Evolutionary conservation across 257 asterid species (phyloP).

Genomic region (Scutellaria baicalensis): DNA sequence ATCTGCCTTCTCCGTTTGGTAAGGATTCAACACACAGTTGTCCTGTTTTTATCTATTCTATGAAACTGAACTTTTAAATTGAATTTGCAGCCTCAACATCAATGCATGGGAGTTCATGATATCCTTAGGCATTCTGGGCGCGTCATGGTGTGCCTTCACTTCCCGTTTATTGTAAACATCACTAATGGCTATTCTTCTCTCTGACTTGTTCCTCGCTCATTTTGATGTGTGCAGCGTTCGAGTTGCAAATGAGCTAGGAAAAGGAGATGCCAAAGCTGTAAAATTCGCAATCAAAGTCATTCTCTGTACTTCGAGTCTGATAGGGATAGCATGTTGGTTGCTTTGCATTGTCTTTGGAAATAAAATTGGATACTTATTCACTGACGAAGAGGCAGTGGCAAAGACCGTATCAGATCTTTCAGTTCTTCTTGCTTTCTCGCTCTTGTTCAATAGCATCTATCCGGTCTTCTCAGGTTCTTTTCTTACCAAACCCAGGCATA

Average conservation of each 20-base stretch:
- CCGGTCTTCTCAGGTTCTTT: slow-evolving; percentile 74
- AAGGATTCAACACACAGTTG: slow-evolving; percentile 1
- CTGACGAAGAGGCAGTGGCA: slow-evolving; percentile 49
- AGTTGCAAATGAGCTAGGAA: slow-evolving; percentile 87
- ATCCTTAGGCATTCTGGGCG: slow-evolving; percentile 75
- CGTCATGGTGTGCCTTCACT: slow-evolving; percentile 50
- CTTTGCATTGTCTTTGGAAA: slow-evolving; percentile 60
- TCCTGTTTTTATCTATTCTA: neutral
- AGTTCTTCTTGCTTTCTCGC: slow-evolving; percentile 61
- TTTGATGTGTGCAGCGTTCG: slow-evolving; percentile 49
- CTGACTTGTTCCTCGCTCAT: neutral
- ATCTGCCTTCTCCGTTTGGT: slow-evolving; percentile 90
- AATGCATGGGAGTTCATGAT: slow-evolving; percentile 85
- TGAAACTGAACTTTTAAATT: slow-evolving; percentile 1
- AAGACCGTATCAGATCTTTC: slow-evolving; percentile 66
- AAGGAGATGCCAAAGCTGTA: slow-evolving; percentile 80
- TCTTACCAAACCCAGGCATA: neutral
- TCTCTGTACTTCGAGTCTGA: slow-evolving; percentile 39
- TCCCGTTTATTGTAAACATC: neutral
- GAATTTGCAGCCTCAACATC: slow-evolving; percentile 55
- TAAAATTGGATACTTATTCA: slow-evolving; percentile 61
- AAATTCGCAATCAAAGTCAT: slow-evolving; percentile 66
- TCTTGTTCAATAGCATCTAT: slow-evolving; percentile 78
- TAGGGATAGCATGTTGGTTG: slow-evolving; percentile 48
- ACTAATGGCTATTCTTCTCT: neutral